phyloP scores from a whole-genome alignment of 306 rosid species.

The Citrullus colocynthis region DNA sequence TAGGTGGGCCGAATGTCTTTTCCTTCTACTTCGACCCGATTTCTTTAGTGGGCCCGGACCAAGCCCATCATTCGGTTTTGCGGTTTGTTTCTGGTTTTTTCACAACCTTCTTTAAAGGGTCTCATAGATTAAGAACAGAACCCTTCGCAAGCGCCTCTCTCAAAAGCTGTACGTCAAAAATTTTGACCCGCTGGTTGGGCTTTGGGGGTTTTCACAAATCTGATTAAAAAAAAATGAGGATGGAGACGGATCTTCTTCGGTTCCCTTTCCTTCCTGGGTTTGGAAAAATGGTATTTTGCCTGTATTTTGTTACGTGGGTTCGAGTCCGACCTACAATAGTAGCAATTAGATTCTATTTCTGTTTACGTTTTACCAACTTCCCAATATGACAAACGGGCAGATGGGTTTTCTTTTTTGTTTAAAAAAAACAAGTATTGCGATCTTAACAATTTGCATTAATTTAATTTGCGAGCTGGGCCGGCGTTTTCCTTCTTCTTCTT shows the following conservation, averaged over 20 bases:
- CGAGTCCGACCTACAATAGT: neutral
- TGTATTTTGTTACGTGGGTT: neutral
- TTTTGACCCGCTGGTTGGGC: slow-evolving; percentile 1
- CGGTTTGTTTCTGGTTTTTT: neutral
- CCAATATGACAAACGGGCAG: neutral
- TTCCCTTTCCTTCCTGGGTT: slow-evolving; percentile 7
- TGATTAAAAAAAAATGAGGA: neutral
- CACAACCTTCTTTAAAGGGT: neutral
- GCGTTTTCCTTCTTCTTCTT: neutral
- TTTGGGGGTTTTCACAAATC: slow-evolving; percentile 4
- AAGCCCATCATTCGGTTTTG: slow-evolving; percentile 1
- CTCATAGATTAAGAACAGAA: neutral
- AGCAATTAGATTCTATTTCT: neutral
- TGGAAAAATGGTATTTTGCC: neutral
- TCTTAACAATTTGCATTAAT: neutral
- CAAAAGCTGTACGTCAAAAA: neutral
- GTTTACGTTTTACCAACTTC: neutral
- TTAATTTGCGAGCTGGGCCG: neutral
- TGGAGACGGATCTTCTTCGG: neutral
- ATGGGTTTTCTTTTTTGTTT: neutral
- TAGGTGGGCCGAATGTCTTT: slow-evolving; percentile 4
- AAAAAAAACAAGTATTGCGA: neutral
- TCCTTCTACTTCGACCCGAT: neutral
- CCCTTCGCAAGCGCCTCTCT: neutral
- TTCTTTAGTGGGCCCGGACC: neutral